phyloP scores from a whole-genome alignment of 768 basidiomycete species.

The Leccinum olivaceopallidum region DNA sequence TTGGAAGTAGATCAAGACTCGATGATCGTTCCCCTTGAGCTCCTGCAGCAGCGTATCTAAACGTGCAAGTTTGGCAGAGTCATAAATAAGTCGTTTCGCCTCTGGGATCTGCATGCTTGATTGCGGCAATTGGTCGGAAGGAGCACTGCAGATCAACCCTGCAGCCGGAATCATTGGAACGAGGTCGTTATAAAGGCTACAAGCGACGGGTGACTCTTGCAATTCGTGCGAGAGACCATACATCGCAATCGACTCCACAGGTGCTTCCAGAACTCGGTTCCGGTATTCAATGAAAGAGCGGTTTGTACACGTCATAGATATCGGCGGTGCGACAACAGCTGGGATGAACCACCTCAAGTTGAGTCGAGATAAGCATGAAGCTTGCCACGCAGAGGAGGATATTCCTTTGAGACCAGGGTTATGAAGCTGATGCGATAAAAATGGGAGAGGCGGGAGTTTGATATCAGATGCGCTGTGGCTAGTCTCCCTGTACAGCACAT shows the following conservation, averaged over 20 bases:
- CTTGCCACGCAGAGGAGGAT: conserved; percentile 57
- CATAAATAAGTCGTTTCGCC: conserved; percentile 90
- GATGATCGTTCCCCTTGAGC: conserved; percentile 90
- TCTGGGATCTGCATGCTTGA: conserved; percentile 93
- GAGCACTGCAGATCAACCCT: conserved; percentile 70
- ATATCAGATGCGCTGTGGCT: conserved; percentile 20
- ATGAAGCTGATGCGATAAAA: conserved; percentile 35
- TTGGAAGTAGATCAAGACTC: conserved; percentile 96
- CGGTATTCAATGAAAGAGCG: conserved; percentile 79
- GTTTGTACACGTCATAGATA: conserved; percentile 69
- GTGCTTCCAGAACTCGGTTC: conserved; percentile 58
- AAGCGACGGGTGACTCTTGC: conserved; percentile 56
- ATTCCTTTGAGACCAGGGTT: conserved; percentile 59
- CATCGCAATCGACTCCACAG: conserved; percentile 72
- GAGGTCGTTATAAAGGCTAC: conserved; percentile 44
- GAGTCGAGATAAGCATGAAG: conserved; percentile 81
- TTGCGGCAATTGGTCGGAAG: conserved; percentile 71
- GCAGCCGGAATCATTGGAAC: conserved; percentile 61
- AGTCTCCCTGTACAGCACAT: conserved; percentile 23
- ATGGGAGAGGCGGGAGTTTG: conserved; percentile 17
- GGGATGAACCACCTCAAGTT: conserved; percentile 85
- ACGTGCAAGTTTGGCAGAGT: conserved; percentile 93
- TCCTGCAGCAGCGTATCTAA: conserved; percentile 89
- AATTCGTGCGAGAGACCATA: conserved; percentile 80
- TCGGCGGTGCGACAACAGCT: conserved; percentile 82